phyloP scores from a whole-genome alignment of 2,329 filamentous ascomycete species.

The Monilinia laxa region DNA sequence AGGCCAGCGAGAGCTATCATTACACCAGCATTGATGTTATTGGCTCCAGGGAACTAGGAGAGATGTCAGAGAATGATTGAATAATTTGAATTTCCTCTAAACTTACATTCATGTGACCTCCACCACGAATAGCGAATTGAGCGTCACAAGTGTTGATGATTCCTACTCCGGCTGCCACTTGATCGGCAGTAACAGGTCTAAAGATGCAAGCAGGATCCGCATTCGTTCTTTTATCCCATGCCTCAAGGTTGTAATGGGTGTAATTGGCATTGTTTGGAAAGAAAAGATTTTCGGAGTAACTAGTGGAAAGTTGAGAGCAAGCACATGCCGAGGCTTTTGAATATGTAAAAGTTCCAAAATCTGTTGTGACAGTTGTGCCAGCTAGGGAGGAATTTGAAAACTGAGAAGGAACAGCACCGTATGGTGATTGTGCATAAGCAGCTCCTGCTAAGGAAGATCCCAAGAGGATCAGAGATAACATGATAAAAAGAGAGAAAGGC shows the following conservation, averaged over 20 bases:
- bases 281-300: background rate
- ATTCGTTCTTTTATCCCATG: conserved; percentile 17
- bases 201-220: conserved; percentile 18
- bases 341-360: background rate
- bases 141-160: conserved; percentile 28
- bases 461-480: background rate
- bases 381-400: background rate
- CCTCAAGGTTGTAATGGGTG: conserved; percentile 2
- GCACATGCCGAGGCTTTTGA: conserved; percentile 13
- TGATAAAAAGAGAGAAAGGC: background rate
- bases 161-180: conserved; percentile 29
- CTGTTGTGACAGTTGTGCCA: background rate
- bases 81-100: background rate
- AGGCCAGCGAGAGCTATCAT: conserved; percentile 49
- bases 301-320: conserved; percentile 8
- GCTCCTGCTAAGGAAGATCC: background rate
- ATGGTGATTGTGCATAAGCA: background rate
- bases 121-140: conserved; percentile 34
- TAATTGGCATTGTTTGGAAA: conserved; percentile 7
- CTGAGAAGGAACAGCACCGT: background rate
- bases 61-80: background rate
- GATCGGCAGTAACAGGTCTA: conserved; percentile 7
- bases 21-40: conserved; percentile 51
- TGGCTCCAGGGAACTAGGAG: conserved; percentile 45
- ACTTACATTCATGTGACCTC: conserved; percentile 31